These are phyloP conservation scores for Saraca asoca DNA, from an alignment of 331 rosid species.

Conservation along the genomic window DNA sequence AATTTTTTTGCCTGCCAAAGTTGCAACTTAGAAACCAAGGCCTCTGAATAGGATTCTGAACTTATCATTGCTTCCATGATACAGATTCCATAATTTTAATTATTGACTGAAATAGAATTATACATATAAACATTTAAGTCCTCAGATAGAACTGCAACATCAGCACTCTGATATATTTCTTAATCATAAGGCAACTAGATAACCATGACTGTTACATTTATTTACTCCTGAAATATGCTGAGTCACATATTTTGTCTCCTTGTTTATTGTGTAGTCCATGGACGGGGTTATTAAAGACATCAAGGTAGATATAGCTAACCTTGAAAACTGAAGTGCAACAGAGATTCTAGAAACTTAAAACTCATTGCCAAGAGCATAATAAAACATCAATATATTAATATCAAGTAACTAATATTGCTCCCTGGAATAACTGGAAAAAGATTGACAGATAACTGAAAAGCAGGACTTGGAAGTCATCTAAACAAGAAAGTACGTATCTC, in stretches of 20 bases:
- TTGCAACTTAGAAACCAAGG: background rate
- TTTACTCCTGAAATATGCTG: too few species aligned
- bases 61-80: background rate
- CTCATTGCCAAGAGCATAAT: conserved; percentile 15
- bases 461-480: conserved; percentile 16
- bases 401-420: background rate
- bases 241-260: background rate
- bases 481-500: conserved; percentile 11
- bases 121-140: conserved; percentile 3
- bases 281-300: conserved; percentile 5
- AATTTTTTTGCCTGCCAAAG: background rate
- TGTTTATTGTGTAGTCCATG: background rate
- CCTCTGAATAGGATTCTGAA: background rate
- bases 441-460: conserved; percentile 7
- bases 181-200: background rate
- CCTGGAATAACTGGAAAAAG: conserved; percentile 20
- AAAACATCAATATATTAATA: conserved; percentile 9
- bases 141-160: background rate
- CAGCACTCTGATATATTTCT: background rate
- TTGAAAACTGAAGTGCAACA: background rate
- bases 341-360: conserved; percentile 1
- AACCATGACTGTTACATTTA: background rate
- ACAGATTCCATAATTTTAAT: background rate
- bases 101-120: background rate
- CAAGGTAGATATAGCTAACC: background rate